Evolutionary conservation across 1,139 yeast genomes (phyloP), one percentile per base, ranked within the genome.

Genomic region (Yamadazyma sp.): DNA sequence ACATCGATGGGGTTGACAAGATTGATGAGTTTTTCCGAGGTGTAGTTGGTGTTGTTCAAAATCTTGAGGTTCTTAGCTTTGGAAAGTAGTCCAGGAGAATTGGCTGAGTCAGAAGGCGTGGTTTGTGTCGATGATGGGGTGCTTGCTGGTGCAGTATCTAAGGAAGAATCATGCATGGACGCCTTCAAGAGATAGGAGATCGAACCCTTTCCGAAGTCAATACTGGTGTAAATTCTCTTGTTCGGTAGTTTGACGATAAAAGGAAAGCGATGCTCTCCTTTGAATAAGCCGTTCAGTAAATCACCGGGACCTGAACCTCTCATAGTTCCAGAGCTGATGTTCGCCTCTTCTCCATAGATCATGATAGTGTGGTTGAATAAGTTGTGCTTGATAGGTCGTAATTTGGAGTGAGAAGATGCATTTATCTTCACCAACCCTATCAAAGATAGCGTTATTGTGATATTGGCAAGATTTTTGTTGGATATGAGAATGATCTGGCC

Each of bases 261-360:
- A 11, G 95, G 95, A 57, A 89, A 89, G 29, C 87, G 67, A 59
- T 89, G 97, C 54, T 87, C 92, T 22, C 97, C 97, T 49, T 81
- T 80, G 34, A 79, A 76, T 18, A 84, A 56, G 0, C 87, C 87
- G 47, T 63, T 66, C 15, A 57, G 37, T 40, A 62, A 64, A 9
- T 63, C 64, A 17, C 38, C 37, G 14, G 26, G 11, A 8, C 26
- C 26, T 24, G 16, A 8, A 16, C 8, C 29, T 10, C 16, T 12
- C 10, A 12, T 62, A 27, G 49, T 50, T n/a, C n/a, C n/a, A n/a
- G n/a, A n/a, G n/a, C n/a, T n/a, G n/a, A n/a, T n/a, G 23, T 50
- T 56, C 10, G 31, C 32, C 15, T 53, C 57, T 14, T 61, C 70
- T 0, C 94, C 95, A 62, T 84, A 87, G n/a, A 87, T 73, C 31